Evolutionary conservation across 1,139 yeast species (phyloP).

Genomic region (Candida smagusa): DNA sequence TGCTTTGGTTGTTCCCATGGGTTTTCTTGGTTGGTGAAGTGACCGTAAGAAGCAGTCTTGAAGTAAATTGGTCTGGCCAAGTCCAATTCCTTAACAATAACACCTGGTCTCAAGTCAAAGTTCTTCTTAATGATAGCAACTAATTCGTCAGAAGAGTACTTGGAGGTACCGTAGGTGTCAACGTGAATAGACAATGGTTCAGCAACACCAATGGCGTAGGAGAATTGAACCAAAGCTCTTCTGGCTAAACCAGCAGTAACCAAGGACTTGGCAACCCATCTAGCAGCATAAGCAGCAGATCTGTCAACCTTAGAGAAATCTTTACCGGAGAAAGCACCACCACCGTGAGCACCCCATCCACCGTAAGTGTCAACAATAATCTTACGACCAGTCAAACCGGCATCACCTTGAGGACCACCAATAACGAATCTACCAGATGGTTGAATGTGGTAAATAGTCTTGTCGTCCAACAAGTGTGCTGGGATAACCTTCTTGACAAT

Average conservation of each 20-base stretch:
- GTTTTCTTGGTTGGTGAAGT: conserved; percentile 98
- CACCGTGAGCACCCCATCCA: conserved; percentile 99
- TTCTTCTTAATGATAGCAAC: conserved; percentile 87
- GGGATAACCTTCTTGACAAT: conserved; percentile 92
- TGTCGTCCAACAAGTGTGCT: conserved; percentile 83
- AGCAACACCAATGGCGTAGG: conserved; percentile 99
- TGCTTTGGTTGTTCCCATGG: conserved; percentile 98
- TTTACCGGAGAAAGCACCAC: conserved; percentile 99
- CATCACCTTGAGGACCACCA: conserved; percentile 99
- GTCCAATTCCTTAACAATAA: conserved; percentile 91
- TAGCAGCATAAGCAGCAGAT: conserved; percentile 99
- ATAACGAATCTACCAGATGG: conserved; percentile 99
- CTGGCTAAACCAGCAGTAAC: conserved; percentile 92
- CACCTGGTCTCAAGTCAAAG: conserved; percentile 99
- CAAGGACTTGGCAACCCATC: conserved; percentile 99
- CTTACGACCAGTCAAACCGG: conserved; percentile 99
- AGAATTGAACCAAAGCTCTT: conserved; percentile 97
- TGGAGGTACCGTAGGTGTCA: conserved; percentile 96
- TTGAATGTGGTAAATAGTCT: conserved; percentile 96
- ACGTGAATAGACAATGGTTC: conserved; percentile 97
- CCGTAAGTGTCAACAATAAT: conserved; percentile 99
- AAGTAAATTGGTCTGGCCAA: conserved; percentile 98
- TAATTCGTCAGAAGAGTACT: conserved; percentile 82
- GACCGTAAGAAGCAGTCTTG: conserved; percentile 99
- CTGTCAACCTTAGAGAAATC: conserved; percentile 99